phyloP scores from a whole-genome alignment of 305 asterid species.

The Ajuga reptans region DNA sequence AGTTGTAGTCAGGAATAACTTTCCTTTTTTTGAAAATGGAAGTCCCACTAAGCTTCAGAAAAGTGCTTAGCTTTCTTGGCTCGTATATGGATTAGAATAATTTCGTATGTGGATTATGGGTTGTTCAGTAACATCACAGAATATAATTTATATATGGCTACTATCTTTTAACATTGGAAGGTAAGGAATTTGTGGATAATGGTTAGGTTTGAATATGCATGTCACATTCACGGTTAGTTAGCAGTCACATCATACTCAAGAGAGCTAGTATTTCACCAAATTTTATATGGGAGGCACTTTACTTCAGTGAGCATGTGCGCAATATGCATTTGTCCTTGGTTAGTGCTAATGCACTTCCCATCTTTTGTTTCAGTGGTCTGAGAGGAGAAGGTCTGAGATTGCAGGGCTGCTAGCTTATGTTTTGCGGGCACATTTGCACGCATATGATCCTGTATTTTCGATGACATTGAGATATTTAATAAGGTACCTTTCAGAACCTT shows the following conservation, averaged over 20 bases:
- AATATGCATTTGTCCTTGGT: not conserved
- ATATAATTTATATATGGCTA: not conserved
- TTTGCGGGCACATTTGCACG: conserved; percentile 68
- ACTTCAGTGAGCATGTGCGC: conserved; percentile 1
- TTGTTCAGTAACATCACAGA: not conserved
- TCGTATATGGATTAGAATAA: not conserved
- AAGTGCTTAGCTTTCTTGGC: not conserved
- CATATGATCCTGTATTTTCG: conserved; percentile 80
- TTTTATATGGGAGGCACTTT: not conserved
- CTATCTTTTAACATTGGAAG: not conserved
- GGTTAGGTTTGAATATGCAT: conserved; percentile 4
- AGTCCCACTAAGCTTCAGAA: not conserved
- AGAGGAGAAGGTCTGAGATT: conserved; percentile 76
- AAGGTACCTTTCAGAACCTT: conserved; percentile 39
- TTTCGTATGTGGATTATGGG: not conserved
- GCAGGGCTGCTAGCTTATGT: conserved; percentile 80
- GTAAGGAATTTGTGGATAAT: not conserved
- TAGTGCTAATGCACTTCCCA: not conserved
- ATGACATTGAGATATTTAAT: conserved; percentile 88
- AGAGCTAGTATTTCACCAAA: not conserved
- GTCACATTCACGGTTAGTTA: not conserved
- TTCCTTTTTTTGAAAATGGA: not conserved
- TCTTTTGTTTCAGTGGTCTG: conserved; percentile 75
- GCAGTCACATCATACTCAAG: not conserved
- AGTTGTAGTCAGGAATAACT: not conserved